These are phyloP conservation scores for Termitomyces sp. DNA, from an alignment of 768 basidiomycete species.

Conservation along the genomic window DNA sequence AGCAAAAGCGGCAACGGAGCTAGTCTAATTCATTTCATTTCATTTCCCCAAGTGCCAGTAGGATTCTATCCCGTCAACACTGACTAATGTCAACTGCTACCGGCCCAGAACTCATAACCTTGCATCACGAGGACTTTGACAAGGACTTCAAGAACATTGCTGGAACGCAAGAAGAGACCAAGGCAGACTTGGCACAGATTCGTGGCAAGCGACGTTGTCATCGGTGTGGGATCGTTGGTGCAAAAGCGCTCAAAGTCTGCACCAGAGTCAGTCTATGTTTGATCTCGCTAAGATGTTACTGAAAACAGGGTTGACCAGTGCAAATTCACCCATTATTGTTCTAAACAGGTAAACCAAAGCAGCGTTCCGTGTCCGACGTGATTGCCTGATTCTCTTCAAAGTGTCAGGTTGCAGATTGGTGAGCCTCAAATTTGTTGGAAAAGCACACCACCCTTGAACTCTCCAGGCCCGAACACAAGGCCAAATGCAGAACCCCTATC, in stretches of 20 bases:
- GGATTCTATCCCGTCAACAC: no score
- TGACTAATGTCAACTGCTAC: background rate
- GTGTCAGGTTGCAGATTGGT: slow-evolving; percentile 11
- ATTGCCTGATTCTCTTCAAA: background rate
- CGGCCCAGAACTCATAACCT: background rate
- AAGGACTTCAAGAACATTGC: slow-evolving; percentile 9
- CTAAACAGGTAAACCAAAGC: slow-evolving; percentile 3
- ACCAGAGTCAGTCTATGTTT: background rate
- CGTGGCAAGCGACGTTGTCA: slow-evolving; percentile 3
- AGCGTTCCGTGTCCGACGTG: background rate
- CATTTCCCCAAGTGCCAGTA: no score
- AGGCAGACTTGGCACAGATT: slow-evolving; percentile 1
- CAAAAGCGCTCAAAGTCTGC: slow-evolving; percentile 5
- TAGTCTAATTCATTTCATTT: no score
- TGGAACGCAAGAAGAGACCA: slow-evolving; percentile 1
- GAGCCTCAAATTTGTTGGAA: background rate
- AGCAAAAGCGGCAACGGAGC: no score
- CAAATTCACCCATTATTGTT: slow-evolving; percentile 9
- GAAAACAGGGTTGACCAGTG: background rate
- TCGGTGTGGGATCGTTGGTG: background rate
- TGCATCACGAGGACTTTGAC: slow-evolving; percentile 7
- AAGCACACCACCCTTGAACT: background rate
- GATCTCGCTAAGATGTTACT: background rate
- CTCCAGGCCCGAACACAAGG: slow-evolving; percentile 9
- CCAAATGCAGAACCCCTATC: slow-evolving; percentile 2